Evolutionary conservation across 139 green algal species (phyloP).

Genomic region (Coelastrella sp.): DNA sequence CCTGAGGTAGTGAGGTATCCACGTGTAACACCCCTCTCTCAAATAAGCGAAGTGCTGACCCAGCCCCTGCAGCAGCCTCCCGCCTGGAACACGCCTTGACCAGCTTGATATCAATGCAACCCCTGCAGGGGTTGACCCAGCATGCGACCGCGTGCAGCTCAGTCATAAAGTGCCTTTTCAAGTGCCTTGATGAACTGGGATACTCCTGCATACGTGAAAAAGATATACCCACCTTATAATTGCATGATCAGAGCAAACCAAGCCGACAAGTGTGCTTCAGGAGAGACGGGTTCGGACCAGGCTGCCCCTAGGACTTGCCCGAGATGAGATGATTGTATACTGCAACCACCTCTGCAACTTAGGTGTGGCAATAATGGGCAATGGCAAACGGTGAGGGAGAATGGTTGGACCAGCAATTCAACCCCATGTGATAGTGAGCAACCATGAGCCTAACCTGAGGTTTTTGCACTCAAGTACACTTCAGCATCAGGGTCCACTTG

Average conservation of each 20-base stretch:
- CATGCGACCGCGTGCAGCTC: background rate
- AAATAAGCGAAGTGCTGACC: background rate
- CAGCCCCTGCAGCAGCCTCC: background rate
- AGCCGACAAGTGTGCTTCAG: background rate
- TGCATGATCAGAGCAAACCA: background rate
- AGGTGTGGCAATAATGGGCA: background rate
- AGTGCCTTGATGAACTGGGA: background rate
- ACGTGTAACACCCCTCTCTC: no score
- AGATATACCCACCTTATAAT: background rate
- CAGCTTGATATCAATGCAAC: background rate
- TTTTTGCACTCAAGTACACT: background rate
- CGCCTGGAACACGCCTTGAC: background rate
- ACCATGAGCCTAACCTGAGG: background rate
- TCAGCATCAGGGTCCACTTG: background rate
- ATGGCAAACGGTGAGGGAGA: background rate
- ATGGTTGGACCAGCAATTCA: background rate
- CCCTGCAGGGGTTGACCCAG: background rate
- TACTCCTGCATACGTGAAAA: background rate
- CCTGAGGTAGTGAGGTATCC: no score
- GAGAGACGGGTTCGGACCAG: background rate
- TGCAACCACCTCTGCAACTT: background rate
- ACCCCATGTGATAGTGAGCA: background rate
- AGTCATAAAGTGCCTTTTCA: no score
- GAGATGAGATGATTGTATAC: background rate
- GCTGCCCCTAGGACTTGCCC: background rate